Evolutionary conservation across 106 monocot species (phyloP).

Genomic region (Posidonia australis): DNA sequence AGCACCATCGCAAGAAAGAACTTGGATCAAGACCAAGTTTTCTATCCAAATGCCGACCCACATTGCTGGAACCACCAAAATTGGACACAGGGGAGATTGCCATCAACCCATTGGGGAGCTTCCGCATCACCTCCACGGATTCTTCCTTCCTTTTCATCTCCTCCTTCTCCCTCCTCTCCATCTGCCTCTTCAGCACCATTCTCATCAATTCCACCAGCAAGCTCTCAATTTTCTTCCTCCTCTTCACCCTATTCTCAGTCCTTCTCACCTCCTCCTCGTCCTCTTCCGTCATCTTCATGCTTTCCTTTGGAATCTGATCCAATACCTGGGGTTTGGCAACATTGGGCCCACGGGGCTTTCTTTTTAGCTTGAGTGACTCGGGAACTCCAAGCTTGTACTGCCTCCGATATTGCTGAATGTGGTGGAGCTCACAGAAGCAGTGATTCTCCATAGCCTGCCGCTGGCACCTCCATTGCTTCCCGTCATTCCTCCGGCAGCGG

Average conservation of each 20-base stretch:
- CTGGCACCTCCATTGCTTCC: conserved; percentile 8
- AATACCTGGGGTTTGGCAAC: background rate
- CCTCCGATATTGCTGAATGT: conserved; percentile 3
- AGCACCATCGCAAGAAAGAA: conserved; percentile 30
- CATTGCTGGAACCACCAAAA: background rate
- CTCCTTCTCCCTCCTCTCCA: conserved; percentile 16
- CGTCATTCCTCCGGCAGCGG: conserved; percentile 14
- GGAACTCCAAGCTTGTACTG: conserved; percentile 18
- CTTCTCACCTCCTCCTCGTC: background rate
- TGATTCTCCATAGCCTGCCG: conserved; percentile 2
- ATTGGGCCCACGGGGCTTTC: background rate
- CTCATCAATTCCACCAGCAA: conserved; percentile 13
- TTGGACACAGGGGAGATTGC: conserved; percentile 28
- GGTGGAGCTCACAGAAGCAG: conserved; percentile 7
- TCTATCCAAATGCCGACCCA: background rate
- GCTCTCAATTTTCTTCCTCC: conserved; percentile 6
- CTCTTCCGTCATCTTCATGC: conserved; percentile 4
- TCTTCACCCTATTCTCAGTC: conserved; percentile 3
- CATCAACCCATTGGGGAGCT: conserved; percentile 82
- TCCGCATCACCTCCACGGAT: conserved; percentile 21
- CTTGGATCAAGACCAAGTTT: conserved; percentile 13
- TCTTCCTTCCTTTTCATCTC: conserved; percentile 1
- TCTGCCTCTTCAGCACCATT: conserved; percentile 13
- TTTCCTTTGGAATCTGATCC: background rate
- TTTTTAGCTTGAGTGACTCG: conserved; percentile 13